Percentiles rank a stretch among this genome's conserved stretches.
Evolutionary conservation across 306 rosid species (phyloP).

Genomic region (Benincasa hispida): DNA sequence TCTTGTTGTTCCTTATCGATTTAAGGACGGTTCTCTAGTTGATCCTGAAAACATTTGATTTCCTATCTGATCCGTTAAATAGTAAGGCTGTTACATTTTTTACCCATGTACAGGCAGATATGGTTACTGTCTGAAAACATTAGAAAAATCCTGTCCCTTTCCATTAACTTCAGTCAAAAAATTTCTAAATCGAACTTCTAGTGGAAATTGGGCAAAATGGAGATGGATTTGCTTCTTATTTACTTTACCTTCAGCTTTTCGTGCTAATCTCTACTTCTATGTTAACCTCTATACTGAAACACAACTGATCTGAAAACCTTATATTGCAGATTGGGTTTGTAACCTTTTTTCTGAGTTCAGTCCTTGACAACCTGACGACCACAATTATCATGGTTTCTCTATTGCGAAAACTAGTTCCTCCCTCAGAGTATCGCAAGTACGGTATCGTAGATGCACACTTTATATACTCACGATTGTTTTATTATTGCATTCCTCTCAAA

Average conservation of each 20-base stretch:
- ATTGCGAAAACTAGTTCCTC: constrained; percentile 81
- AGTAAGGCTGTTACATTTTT: neutral
- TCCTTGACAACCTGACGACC: constrained; percentile 90
- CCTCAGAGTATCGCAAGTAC: constrained; percentile 85
- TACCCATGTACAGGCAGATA: neutral
- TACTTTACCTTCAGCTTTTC: neutral
- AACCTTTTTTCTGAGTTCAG: constrained; percentile 76
- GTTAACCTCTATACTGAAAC: neutral
- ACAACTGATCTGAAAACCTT: constrained; percentile 2
- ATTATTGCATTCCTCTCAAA: neutral
- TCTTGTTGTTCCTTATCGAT: neutral
- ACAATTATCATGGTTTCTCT: constrained; percentile 93
- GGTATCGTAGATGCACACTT: neutral
- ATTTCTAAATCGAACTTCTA: neutral
- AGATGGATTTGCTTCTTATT: neutral
- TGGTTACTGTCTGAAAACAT: no score
- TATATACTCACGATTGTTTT: neutral
- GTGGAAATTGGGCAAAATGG: neutral
- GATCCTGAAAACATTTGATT: neutral
- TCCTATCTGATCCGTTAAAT: neutral
- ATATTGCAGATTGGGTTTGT: constrained; percentile 68
- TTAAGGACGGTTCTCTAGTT: neutral
- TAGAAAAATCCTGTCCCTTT: no score
- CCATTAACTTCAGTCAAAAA: neutral
- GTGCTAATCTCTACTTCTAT: neutral